These are phyloP conservation scores for Colletotrichum theobromicola DNA, from an alignment of 2,329 filamentous ascomycete species.

Conservation along the genomic window DNA sequence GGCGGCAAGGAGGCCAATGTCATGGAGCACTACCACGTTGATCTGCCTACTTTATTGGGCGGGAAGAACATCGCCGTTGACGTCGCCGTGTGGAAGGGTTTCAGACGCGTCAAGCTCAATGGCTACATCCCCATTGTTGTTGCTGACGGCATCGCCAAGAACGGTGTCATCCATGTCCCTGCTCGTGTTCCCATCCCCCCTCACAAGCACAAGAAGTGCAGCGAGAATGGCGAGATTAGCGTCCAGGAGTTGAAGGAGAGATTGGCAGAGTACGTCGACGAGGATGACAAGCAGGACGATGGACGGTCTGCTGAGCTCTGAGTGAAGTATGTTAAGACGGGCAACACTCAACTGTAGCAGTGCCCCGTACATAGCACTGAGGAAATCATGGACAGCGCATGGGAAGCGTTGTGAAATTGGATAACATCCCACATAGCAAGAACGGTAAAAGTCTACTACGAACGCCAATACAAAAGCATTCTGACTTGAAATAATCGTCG, in stretches of 20 bases:
- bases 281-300: conserved; percentile 19
- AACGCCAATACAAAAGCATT: background rate
- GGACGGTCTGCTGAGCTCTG: conserved; percentile 18
- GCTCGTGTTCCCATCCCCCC: conserved; percentile 78
- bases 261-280: conserved; percentile 48
- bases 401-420: background rate
- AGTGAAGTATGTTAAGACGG: background rate
- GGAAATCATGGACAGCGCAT: accelerated
- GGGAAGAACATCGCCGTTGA: conserved; percentile 74
- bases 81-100: conserved; percentile 69
- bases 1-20: conserved; percentile 33
- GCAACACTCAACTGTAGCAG: background rate
- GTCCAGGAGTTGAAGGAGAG: conserved; percentile 67
- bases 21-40: conserved; percentile 65
- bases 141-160: conserved; percentile 73
- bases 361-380: background rate
- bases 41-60: conserved; percentile 75
- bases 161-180: conserved; percentile 85
- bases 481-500: background rate
- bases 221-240: conserved; percentile 51
- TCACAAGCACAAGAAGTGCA: conserved; percentile 49
- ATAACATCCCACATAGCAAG: background rate
- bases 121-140: conserved; percentile 70
- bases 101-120: conserved; percentile 77
- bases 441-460: background rate